phyloP scores from a whole-genome alignment of 352 stramenopile genomes.

The Elongisporangium anandrum region DNA sequence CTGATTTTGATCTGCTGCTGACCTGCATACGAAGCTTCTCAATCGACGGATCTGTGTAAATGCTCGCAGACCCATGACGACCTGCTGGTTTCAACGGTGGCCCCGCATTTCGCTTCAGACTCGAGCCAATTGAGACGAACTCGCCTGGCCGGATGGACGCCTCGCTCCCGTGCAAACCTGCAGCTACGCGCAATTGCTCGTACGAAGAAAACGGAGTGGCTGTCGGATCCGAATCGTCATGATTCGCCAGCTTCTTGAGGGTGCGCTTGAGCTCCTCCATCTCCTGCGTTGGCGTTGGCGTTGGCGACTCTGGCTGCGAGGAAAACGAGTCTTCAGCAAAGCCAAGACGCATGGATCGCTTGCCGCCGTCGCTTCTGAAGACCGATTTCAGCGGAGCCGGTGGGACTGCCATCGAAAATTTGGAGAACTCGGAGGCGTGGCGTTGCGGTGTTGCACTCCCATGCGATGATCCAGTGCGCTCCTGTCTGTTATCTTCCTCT shows the following conservation, averaged over 20 bases:
- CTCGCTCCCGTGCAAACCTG: not conserved
- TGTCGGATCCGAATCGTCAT: constrained; percentile 14
- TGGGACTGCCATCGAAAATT: constrained; percentile 2
- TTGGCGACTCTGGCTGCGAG: constrained; percentile 17
- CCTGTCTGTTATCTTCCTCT: not conserved
- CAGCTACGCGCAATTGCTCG: not conserved
- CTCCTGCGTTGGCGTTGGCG: constrained; percentile 39
- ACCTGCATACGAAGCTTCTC: not conserved
- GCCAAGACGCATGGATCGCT: constrained; percentile 2
- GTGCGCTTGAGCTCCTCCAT: constrained; percentile 72
- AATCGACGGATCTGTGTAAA: not conserved
- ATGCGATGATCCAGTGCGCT: not conserved
- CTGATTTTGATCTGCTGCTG: constrained; percentile 6
- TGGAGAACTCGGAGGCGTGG: constrained; percentile 1
- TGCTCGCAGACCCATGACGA: not conserved
- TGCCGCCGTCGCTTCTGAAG: not conserved
- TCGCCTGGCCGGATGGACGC: not conserved
- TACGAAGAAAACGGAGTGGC: not conserved
- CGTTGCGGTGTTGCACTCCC: not conserved
- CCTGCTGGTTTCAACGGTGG: not conserved
- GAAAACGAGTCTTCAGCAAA: constrained; percentile 3
- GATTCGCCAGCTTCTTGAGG: constrained; percentile 49
- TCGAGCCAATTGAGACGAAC: not conserved
- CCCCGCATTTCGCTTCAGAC: not conserved
- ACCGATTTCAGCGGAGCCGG: not conserved